These are phyloP conservation scores for Didymosphaeria variabile DNA, from an alignment of 2,329 filamentous ascomycete species.

Conservation along the genomic window DNA sequence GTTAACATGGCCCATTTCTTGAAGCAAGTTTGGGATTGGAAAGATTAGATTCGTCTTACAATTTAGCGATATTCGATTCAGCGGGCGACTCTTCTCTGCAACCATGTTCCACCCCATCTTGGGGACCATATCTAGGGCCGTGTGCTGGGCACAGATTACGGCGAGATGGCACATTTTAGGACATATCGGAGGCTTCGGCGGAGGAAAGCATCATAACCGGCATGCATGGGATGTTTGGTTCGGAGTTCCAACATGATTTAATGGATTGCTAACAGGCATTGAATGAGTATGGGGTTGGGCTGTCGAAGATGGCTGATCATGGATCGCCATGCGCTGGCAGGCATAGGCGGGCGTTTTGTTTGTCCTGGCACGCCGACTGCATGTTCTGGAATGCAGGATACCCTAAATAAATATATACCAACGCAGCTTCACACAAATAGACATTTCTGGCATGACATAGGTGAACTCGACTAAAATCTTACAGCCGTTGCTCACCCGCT, in stretches of 20 bases:
- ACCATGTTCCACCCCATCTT: conserved; percentile 29
- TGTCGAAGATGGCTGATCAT: conserved; percentile 8
- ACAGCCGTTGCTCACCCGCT: no score
- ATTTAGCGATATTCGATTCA: conserved; percentile 20
- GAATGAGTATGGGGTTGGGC: conserved; percentile 7
- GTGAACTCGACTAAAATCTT: no score
- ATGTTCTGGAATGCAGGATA: conserved; percentile 23
- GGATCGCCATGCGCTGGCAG: conserved; percentile 28
- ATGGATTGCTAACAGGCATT: conserved; percentile 18
- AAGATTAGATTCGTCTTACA: conserved; percentile 61
- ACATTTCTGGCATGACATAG: neutral
- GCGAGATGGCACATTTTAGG: conserved; percentile 28
- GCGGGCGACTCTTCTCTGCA: conserved; percentile 20
- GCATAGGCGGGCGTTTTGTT: conserved; percentile 46
- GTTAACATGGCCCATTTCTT: conserved; percentile 98
- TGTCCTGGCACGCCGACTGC: conserved; percentile 24
- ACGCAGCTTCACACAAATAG: neutral
- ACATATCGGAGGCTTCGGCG: conserved; percentile 17
- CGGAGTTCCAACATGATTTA: conserved; percentile 17
- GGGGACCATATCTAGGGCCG: conserved; percentile 39
- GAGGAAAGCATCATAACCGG: conserved; percentile 23
- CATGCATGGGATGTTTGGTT: conserved; percentile 26
- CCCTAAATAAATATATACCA: conserved; percentile 16
- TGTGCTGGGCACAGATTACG: conserved; percentile 48
- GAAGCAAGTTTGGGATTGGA: conserved; percentile 96